phyloP scores from a whole-genome alignment of 169 alveolate species.

The Eimeria tenella region DNA sequence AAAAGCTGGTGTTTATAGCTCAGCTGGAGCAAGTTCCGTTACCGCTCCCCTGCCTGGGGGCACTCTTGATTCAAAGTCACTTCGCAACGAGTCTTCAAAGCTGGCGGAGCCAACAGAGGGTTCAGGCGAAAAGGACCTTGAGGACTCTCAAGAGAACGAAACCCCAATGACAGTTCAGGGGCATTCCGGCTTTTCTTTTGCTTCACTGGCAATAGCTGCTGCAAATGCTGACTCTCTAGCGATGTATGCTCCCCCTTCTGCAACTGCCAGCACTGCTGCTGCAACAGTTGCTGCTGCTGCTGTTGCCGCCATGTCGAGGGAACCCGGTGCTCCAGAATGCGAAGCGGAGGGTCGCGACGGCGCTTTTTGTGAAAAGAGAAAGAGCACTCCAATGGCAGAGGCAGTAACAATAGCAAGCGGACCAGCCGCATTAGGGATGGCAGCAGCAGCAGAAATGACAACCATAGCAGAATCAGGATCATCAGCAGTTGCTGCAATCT shows the following conservation, averaged over 20 bases:
- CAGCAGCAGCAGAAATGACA: neutral
- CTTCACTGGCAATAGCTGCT: slow-evolving; percentile 41
- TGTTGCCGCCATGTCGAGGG: neutral
- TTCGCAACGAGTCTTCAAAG: too few species aligned
- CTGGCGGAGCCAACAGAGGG: too few species aligned
- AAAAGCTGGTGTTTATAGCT: neutral
- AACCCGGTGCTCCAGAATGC: neutral
- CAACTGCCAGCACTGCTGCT: neutral
- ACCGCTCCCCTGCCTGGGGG: neutral
- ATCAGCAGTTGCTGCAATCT: neutral
- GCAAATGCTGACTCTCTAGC: neutral
- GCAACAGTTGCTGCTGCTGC: slow-evolving; percentile 27
- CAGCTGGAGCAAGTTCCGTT: neutral
- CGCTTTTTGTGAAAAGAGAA: neutral
- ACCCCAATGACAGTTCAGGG: neutral
- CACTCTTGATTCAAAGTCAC: neutral
- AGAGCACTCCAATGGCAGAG: neutral
- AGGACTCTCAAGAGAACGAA: too few species aligned
- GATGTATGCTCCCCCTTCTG: neutral
- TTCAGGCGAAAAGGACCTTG: too few species aligned
- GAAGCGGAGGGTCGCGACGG: neutral
- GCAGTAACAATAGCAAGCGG: neutral
- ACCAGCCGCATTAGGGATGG: neutral
- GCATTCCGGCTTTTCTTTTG: neutral
- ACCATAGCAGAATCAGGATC: neutral